A percentile compares a stretch with the other conserved stretches of the same genome.
Evolutionary conservation across 805 yeast species (phyloP).

Genomic region (Yueomyces sp.): DNA sequence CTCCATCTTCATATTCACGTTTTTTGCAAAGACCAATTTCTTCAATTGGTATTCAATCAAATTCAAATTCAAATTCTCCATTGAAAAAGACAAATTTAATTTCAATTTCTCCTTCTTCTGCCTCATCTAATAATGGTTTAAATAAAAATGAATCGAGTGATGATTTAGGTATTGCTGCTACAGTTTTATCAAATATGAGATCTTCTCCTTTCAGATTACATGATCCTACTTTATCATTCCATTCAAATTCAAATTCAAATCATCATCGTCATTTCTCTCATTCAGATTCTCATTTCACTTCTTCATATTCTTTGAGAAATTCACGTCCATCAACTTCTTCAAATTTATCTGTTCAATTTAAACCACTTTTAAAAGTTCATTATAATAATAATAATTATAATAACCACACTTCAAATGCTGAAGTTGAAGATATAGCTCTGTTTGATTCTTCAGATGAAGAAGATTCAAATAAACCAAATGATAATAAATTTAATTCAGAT

Average conservation of each 20-base stretch:
- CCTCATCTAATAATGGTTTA: neutral
- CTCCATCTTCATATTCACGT: neutral
- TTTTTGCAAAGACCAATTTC: constrained; percentile 8
- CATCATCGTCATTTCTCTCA: neutral
- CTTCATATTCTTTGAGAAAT: neutral
- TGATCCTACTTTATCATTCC: neutral
- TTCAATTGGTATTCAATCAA: neutral
- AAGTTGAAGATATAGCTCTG: neutral
- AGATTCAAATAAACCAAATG: neutral
- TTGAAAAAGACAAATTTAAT: neutral
- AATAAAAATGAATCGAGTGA: constrained; percentile 4
- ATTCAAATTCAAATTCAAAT: neutral
- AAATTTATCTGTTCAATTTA: neutral
- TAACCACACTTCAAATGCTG: neutral
- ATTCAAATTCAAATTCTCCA: neutral
- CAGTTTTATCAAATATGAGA: constrained; percentile 22
- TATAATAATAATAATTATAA: no score
- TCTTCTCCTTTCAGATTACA: constrained; percentile 21
- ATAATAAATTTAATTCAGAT: neutral
- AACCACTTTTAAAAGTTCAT: neutral
- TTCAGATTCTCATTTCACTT: neutral
- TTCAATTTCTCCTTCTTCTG: neutral
- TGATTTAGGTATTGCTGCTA: constrained; percentile 22
- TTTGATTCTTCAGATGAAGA: neutral
- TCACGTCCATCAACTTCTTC: neutral